These are phyloP conservation scores for Dendrocalamus latiflorus DNA, from an alignment of 202 grass and related monocot species.

Conservation along the genomic window DNA sequence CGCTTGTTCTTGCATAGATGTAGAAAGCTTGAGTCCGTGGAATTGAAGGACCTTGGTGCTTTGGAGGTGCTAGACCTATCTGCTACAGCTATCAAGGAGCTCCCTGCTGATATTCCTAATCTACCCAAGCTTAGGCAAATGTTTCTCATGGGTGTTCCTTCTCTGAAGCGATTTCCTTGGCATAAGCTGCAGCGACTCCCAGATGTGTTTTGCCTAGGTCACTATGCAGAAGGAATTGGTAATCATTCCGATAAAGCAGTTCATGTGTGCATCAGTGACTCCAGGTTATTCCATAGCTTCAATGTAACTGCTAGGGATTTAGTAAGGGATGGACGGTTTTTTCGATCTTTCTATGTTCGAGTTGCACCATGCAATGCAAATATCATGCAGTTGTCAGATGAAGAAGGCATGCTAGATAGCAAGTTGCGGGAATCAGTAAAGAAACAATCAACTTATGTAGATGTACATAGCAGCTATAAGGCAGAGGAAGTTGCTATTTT, in stretches of 20 bases:
- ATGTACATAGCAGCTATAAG: background rate
- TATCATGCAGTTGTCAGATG: background rate
- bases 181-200: background rate
- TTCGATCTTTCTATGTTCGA: background rate
- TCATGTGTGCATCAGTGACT: background rate
- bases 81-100: slow-evolving; percentile 1
- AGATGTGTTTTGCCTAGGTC: background rate
- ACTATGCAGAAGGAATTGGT: background rate
- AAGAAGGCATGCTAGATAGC: background rate
- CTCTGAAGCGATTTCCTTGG: slow-evolving; percentile 16
- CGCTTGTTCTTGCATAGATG: no score
- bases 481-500: background rate
- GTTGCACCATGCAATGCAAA: background rate
- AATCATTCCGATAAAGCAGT: background rate
- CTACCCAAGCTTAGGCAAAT: background rate
- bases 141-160: slow-evolving; percentile 1
- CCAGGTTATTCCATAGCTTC: no score
- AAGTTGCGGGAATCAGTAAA: background rate
- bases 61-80: slow-evolving; percentile 2
- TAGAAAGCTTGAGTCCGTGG: no score
- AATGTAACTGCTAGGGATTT: background rate
- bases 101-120: background rate
- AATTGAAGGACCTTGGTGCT: background rate
- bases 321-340: background rate
- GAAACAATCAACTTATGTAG: background rate